phyloP scores from a whole-genome alignment of 2,329 filamentous ascomycete species.

The Aspergillus pseudoterreus region DNA sequence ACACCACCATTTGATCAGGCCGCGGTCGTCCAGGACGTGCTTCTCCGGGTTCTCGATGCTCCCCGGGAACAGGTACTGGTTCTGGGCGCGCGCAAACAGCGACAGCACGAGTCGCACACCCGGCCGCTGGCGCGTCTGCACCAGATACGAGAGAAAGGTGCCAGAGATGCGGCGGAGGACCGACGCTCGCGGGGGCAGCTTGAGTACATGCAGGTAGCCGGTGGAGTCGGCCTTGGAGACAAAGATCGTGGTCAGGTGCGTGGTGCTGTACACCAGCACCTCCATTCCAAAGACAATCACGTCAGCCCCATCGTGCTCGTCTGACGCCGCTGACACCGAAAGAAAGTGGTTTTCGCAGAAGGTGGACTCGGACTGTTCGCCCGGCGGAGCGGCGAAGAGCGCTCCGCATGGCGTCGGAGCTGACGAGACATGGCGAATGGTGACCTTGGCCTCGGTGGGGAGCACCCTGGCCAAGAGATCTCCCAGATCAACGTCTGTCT shows the following conservation, averaged over 20 bases:
- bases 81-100: constrained; percentile 86
- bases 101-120: constrained; percentile 73
- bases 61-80: constrained; percentile 91
- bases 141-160: constrained; percentile 71
- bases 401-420: constrained; percentile 70
- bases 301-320: constrained; percentile 34
- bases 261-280: constrained; percentile 80
- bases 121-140: constrained; percentile 62
- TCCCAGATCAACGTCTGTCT: constrained; percentile 33
- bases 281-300: constrained; percentile 81
- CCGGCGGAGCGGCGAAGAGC: constrained; percentile 75
- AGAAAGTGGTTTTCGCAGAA: constrained; percentile 84
- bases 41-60: constrained; percentile 82
- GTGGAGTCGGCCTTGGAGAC: constrained; percentile 97
- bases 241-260: constrained; percentile 79
- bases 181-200: constrained; percentile 61
- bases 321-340: constrained; percentile 49
- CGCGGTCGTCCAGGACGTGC: constrained; percentile 86
- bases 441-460: constrained; percentile 57
- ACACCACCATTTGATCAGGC: constrained; percentile 95
- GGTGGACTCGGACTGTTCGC: constrained; percentile 68
- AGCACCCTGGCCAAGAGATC: constrained; percentile 51
- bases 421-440: constrained; percentile 82
- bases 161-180: constrained; percentile 66
- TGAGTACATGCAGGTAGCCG: constrained; percentile 70